Evolutionary conservation across 805 yeast species (phyloP), one percentile per base, ranked within the genome.

Genomic region (Metschnikowia hibisci): DNA sequence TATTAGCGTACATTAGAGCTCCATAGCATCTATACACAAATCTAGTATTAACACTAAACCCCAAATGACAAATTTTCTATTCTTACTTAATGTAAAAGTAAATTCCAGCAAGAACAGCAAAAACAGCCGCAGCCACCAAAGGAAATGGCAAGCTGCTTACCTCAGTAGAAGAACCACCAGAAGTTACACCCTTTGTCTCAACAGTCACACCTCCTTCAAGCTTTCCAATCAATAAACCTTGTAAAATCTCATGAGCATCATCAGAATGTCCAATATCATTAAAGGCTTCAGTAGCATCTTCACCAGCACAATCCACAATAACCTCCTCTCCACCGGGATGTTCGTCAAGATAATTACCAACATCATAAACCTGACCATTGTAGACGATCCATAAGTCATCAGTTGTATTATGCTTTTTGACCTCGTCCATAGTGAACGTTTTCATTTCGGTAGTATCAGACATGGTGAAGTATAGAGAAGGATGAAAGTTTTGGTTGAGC

Each of bases 241-340:
- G 73, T 57, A 93, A 72, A 54, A 84, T 73, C 56, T 84, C 93
- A 55, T 82, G 81, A 32, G 99, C 98, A 54, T 90, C 96, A 50
- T 90, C 97, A 28, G 98, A 88, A 69, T 93, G 99, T 28, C 99
- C 99, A 61, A 93, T 90, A 60, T 88, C 96, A 53, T 78, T 81
- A 52, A 81, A 81, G 18, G 81, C 77, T 38, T 61, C 67, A 11
- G 87, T 80, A 42, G 89, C 90, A 61, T 88, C 96, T 46, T 76
- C 74, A 34, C 96, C 96, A 26, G 85, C 95, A 58, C 80, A 76
- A 54, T 87, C 95, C 39, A 78, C 65, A 44, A 87, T 71, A 26
- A 87, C 85, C 60, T 87, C 96, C 43, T 82, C 84, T 44, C 96
- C 96, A 60, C 96, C 96, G 20, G 84, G 84, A 59, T 79, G 84